Percentiles rank a stretch among this genome's conserved stretches.
phyloP scores from a whole-genome alignment of 345 rosid species.

The Cardiospermum halicacabum region DNA sequence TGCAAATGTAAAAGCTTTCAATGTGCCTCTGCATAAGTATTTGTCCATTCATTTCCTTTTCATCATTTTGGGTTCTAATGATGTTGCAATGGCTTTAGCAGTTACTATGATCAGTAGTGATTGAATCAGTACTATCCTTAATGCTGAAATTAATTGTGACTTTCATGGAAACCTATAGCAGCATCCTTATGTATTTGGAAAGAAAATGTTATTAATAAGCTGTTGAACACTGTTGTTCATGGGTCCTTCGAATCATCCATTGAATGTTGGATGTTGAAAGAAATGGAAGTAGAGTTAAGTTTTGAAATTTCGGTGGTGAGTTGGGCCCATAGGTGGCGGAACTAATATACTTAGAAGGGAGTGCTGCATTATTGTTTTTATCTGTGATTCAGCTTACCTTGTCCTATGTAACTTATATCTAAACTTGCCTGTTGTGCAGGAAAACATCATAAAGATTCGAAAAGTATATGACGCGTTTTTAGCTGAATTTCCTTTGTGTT shows the following conservation, averaged over 20 bases:
- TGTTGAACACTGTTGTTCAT: not conserved
- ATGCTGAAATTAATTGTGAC: not conserved
- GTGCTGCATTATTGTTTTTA: not conserved
- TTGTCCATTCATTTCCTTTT: not conserved
- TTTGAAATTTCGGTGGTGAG: not conserved
- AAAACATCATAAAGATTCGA: constrained; percentile 67
- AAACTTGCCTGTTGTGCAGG: constrained; percentile 42
- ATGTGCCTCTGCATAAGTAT: not conserved
- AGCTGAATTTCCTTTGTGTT: constrained; percentile 91
- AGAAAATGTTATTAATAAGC: not conserved
- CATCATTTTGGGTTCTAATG: not conserved
- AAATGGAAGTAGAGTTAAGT: not conserved
- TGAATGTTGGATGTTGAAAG: not conserved
- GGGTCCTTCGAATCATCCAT: not conserved
- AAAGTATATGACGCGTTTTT: constrained; percentile 88
- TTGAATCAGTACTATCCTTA: not conserved
- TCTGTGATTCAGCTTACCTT: not conserved
- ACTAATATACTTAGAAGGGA: too few species aligned
- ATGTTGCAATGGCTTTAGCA: not conserved
- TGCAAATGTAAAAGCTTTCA: not conserved
- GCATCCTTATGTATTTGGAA: not conserved
- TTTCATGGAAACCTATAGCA: not conserved
- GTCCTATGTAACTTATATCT: constrained; percentile 16
- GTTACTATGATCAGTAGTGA: not conserved
- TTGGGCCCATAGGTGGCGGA: too few species aligned